Percentiles rank a stretch among this genome's conserved stretches.
Evolutionary conservation across 768 basidiomycete species (phyloP).

Genomic region (Rubroboletus pulcherrimus): DNA sequence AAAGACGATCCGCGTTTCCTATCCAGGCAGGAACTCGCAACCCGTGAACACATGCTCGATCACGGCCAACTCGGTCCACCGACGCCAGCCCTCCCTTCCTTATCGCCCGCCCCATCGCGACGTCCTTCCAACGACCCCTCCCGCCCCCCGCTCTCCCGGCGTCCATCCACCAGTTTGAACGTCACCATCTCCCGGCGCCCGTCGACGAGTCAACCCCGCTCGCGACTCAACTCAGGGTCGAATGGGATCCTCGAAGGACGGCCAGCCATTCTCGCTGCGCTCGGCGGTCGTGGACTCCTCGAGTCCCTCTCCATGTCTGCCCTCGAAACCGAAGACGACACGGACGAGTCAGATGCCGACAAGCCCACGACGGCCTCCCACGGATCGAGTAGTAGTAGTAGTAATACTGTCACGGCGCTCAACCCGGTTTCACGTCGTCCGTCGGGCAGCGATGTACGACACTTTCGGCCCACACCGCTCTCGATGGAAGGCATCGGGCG

Average conservation of each 20-base stretch:
- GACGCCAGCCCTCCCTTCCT: constrained; percentile 46
- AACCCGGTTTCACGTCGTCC: constrained; percentile 8
- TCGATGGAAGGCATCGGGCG: constrained; percentile 34
- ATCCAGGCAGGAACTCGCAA: constrained; percentile 70
- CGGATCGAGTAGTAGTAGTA: not conserved
- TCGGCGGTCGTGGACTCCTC: constrained; percentile 33
- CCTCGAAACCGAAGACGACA: constrained; percentile 46
- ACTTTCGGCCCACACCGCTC: constrained; percentile 13
- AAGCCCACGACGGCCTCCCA: constrained; percentile 4
- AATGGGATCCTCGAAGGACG: constrained; percentile 17
- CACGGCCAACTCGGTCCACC: constrained; percentile 75
- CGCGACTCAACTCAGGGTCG: constrained; percentile 22
- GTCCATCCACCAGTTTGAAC: constrained; percentile 22
- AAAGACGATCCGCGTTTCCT: not conserved
- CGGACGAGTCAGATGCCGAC: constrained; percentile 21
- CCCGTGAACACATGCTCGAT: constrained; percentile 91
- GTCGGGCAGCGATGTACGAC: constrained; percentile 7
- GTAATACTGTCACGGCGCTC: not conserved
- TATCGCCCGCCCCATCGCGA: constrained; percentile 49
- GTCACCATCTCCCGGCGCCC: constrained; percentile 31
- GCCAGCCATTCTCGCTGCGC: constrained; percentile 18
- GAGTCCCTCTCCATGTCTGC: constrained; percentile 52
- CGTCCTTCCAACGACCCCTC: constrained; percentile 32
- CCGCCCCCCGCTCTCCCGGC: constrained; percentile 17
- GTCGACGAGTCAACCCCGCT: constrained; percentile 22